These are phyloP conservation scores for Dorcoceras hygrometricum DNA, from an alignment of 257 asterid species.

Conservation along the genomic window DNA sequence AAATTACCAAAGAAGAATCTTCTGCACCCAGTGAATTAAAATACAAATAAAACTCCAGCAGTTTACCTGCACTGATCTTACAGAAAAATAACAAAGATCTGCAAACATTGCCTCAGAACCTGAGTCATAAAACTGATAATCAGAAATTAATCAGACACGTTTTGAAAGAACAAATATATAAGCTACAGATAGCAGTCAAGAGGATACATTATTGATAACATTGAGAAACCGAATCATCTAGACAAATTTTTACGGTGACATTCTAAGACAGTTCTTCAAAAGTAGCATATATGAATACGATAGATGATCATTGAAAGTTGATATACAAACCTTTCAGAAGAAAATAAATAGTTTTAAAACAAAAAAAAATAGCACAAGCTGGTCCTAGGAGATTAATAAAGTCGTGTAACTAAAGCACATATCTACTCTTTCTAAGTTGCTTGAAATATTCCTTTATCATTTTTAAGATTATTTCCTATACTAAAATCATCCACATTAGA, in stretches of 20 bases:
- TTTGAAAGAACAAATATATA: conserved; percentile 16
- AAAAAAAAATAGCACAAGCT: conserved; percentile 8
- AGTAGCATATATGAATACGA: neutral
- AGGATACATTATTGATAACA: conserved; percentile 16
- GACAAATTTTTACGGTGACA: conserved; percentile 2
- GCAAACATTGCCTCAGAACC: conserved; percentile 99
- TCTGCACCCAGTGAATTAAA: conserved; percentile 7
- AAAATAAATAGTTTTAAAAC: neutral
- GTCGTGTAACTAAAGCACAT: neutral
- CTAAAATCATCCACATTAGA: neutral
- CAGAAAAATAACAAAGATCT: conserved; percentile 94
- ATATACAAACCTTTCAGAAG: conserved; percentile 11
- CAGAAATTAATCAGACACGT: conserved; percentile 35
- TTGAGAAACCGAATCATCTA: neutral
- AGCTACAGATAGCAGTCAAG: conserved; percentile 15
- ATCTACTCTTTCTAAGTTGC: neutral
- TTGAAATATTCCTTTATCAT: neutral
- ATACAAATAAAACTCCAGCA: conserved; percentile 13
- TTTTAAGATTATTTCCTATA: neutral
- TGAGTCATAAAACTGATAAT: conserved; percentile 52
- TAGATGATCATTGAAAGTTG: conserved; percentile 17
- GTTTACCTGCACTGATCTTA: conserved; percentile 90
- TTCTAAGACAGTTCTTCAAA: conserved; percentile 19
- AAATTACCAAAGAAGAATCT: neutral
- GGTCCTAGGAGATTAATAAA: conserved; percentile 4